A percentile compares a stretch with the other conserved stretches of the same genome.
These are phyloP conservation scores for Saturnispora galanensis DNA, from an alignment of 805 yeast genomes.

Conservation along the genomic window DNA sequence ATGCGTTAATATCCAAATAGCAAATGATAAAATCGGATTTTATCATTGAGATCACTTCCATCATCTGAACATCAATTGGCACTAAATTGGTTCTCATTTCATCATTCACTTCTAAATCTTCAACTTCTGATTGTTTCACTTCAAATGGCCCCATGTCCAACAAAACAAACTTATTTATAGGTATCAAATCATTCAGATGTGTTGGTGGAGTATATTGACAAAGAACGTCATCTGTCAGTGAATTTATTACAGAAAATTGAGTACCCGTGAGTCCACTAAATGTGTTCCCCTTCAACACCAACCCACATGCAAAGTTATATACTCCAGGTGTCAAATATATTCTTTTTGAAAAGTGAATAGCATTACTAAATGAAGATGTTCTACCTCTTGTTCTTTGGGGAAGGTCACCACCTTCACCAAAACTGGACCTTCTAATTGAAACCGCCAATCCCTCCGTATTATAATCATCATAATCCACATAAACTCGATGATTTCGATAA, in stretches of 20 bases:
- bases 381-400: background rate
- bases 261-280: conserved; percentile 47
- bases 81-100: background rate
- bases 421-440: conserved; percentile 11
- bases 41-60: conserved; percentile 44
- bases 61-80: conserved; percentile 36
- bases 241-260: conserved; percentile 36
- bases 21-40: conserved; percentile 42
- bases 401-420: background rate
- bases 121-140: conserved; percentile 1
- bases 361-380: background rate
- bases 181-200: conserved; percentile 48
- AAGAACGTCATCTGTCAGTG: conserved; percentile 22
- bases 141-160: conserved; percentile 42
- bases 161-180: conserved; percentile 39
- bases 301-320: conserved; percentile 42
- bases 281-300: conserved; percentile 39
- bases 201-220: conserved; percentile 46
- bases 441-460: conserved; percentile 40
- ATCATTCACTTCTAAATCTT: background rate
- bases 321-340: conserved; percentile 39
- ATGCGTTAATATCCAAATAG: conserved; percentile 27
- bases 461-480: conserved; percentile 34
- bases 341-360: conserved; percentile 22
- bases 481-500: conserved; percentile 41